These are phyloP conservation scores for Kwoniella sp. DNA, from an alignment of 768 basidiomycete genomes.

Conservation along the genomic window DNA sequence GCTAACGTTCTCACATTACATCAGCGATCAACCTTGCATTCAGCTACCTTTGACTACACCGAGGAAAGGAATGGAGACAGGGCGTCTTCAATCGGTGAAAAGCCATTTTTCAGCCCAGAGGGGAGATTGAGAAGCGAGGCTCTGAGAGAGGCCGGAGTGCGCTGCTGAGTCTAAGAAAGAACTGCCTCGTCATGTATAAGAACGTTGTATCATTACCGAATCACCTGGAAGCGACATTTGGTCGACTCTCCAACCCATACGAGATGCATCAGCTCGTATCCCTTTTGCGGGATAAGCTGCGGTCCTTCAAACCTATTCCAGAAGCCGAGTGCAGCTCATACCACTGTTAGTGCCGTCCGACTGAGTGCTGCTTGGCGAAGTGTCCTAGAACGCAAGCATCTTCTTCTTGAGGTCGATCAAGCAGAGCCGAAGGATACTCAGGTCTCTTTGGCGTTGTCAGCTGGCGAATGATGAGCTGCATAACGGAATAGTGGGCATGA, in stretches of 20 bases:
- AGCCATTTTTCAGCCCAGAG: slow-evolving; percentile 60
- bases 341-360: no score
- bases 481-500: background rate
- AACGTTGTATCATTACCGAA: background rate
- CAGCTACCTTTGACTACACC: slow-evolving; percentile 57
- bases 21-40: slow-evolving; percentile 22
- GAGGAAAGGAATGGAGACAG: slow-evolving; percentile 60
- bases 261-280: no score
- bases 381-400: no score
- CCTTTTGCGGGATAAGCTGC: no score
- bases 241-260: no score
- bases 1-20: background rate
- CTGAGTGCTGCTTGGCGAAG: no score
- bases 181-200: background rate
- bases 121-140: slow-evolving; percentile 3
- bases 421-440: no score
- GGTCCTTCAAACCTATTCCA: no score
- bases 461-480: background rate
- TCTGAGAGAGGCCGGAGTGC: slow-evolving; percentile 16
- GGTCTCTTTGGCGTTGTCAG: no score
- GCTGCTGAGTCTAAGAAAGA: slow-evolving; percentile 3
- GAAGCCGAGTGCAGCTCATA: no score
- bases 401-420: no score
- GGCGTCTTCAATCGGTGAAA: slow-evolving; percentile 64
- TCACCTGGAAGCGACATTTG: no score